Evolutionary conservation across 1,284 basidiomycete species (phyloP).

Genomic region (Tilletia horrida): DNA sequence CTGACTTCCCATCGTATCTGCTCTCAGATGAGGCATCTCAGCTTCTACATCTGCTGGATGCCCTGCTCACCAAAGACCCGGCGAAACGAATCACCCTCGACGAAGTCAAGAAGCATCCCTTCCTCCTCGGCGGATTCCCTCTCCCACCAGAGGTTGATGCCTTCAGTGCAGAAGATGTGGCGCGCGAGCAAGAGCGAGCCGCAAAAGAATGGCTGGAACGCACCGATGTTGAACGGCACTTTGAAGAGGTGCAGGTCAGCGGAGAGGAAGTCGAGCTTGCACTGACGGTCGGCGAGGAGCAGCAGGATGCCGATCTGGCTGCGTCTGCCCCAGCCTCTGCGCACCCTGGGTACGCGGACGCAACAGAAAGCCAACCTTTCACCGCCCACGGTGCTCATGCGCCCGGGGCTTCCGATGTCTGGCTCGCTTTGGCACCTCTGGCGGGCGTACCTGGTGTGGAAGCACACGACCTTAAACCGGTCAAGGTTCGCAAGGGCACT

Average conservation of each 20-base stretch:
- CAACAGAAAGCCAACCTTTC: background rate
- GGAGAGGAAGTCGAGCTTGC: conserved; percentile 77
- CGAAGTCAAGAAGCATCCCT: conserved; percentile 76
- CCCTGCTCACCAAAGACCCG: conserved; percentile 78
- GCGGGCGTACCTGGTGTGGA: conserved; percentile 22
- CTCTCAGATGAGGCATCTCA: conserved; percentile 37
- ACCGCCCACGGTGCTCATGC: background rate
- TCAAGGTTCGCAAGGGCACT: conserved; percentile 5
- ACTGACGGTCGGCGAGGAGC: conserved; percentile 32
- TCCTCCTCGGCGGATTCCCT: conserved; percentile 71
- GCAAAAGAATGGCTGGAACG: conserved; percentile 73
- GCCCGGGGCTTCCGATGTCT: conserved; percentile 20
- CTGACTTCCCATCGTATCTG: conserved; percentile 7
- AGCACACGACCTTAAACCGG: conserved; percentile 21
- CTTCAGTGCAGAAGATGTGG: background rate
- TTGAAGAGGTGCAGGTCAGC: conserved; percentile 67
- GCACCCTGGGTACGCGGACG: background rate
- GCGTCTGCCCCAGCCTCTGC: background rate
- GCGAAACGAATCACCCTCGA: conserved; percentile 74
- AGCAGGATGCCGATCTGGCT: background rate
- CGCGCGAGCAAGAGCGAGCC: conserved; percentile 56
- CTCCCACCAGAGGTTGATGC: background rate
- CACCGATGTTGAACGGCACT: conserved; percentile 65
- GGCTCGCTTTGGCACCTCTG: conserved; percentile 22
- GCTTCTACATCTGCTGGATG: conserved; percentile 67